Evolutionary conservation across 2,329 filamentous ascomycete genomes (phyloP).

Genomic region (Fusarium tjaetaba): DNA sequence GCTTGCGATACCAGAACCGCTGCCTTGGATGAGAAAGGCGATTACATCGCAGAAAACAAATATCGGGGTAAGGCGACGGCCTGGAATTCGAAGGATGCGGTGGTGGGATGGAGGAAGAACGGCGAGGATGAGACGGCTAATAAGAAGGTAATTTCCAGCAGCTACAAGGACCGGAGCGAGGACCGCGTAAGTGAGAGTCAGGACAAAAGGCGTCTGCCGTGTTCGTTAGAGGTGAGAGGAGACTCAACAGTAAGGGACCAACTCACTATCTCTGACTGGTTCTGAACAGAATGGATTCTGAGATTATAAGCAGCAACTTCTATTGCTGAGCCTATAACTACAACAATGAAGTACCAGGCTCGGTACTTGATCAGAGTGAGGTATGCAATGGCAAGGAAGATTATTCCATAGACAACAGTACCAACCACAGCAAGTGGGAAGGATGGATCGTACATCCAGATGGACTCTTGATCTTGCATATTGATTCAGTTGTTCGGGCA

Average conservation of each 20-base stretch:
- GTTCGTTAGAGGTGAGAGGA: not conserved
- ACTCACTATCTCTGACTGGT: conserved; percentile 49
- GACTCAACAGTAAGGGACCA: not conserved
- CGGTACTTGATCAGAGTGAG: conserved; percentile 54
- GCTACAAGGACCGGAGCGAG: conserved; percentile 60
- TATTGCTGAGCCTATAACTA: conserved; percentile 53
- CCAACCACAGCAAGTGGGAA: conserved; percentile 55
- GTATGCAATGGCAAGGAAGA: conserved; percentile 52
- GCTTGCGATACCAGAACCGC: conserved; percentile 56
- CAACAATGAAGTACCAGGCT: conserved; percentile 55
- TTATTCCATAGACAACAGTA: conserved; percentile 52
- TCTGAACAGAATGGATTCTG: conserved; percentile 50
- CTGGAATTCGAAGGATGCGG: conserved; percentile 50
- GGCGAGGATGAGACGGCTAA: conserved; percentile 56
- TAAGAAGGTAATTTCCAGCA: conserved; percentile 61
- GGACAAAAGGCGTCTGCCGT: conserved; percentile 50
- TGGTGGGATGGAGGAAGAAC: conserved; percentile 49
- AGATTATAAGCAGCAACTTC: conserved; percentile 56
- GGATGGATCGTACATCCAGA: conserved; percentile 59
- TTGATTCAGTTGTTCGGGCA: not conserved
- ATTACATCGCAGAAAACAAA: conserved; percentile 59
- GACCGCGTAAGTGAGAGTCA: conserved; percentile 55
- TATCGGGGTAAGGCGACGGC: conserved; percentile 53
- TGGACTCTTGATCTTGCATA: conserved; percentile 42
- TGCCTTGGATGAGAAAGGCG: conserved; percentile 56